phyloP scores from a whole-genome alignment of 192 early-diverging fungal genomes.

The Mortierella claussenii region DNA sequence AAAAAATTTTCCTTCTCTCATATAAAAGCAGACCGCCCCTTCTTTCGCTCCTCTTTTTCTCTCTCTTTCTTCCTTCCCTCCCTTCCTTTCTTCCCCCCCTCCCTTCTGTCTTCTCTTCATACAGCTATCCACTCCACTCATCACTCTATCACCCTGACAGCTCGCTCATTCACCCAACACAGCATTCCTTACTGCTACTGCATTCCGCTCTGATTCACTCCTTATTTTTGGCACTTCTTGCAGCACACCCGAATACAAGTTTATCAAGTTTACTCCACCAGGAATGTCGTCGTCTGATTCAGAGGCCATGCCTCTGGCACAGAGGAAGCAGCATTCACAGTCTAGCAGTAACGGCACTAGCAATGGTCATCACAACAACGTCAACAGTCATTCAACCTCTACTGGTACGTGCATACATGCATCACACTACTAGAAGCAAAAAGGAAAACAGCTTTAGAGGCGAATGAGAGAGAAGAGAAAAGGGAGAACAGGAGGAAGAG shows the following conservation, averaged over 20 bases:
- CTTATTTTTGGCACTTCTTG: no score
- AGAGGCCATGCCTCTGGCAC: conserved; percentile 56
- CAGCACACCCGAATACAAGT: no score
- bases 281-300: conserved; percentile 62
- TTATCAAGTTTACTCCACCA: no score
- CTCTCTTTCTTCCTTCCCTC: conserved; percentile 3
- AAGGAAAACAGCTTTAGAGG: no score
- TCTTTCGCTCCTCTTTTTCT: not conserved
- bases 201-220: not conserved
- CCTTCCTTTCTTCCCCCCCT: not conserved
- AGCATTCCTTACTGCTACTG: not conserved
- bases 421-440: no score
- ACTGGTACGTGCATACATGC: no score
- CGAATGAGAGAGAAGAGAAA: not conserved
- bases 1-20: conserved; percentile 3
- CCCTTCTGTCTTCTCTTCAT: not conserved
- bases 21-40: conserved; percentile 12
- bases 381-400: conserved; percentile 14
- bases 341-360: no score
- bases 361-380: not conserved
- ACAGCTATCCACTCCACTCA: not conserved
- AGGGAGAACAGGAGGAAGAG: not conserved
- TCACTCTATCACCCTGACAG: not conserved
- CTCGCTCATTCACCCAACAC: not conserved
- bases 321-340: conserved; percentile 13